phyloP scores from a whole-genome alignment of 306 rosid species.

The Trifolium subterraneum region DNA sequence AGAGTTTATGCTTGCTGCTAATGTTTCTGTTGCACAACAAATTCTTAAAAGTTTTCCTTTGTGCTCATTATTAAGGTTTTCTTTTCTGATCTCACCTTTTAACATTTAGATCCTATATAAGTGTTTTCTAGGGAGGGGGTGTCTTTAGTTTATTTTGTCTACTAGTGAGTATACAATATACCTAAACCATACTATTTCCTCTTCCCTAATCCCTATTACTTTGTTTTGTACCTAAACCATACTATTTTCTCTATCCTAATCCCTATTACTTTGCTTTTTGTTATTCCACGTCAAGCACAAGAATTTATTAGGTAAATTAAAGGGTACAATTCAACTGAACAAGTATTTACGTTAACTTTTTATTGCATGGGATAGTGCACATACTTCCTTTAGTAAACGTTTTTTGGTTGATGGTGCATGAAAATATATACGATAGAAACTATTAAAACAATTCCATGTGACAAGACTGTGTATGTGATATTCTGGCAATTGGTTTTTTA shows the following conservation, averaged over 20 bases:
- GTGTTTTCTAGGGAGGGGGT: conserved; percentile 10
- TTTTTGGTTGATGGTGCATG: background rate
- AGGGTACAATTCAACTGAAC: background rate
- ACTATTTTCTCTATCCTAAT: background rate
- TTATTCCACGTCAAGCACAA: conserved; percentile 5
- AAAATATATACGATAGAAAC: conserved; percentile 1
- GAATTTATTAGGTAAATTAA: background rate
- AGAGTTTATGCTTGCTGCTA: conserved; percentile 99
- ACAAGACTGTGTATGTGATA: conserved; percentile 34
- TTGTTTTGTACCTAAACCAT: conserved; percentile 9
- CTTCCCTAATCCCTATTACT: background rate
- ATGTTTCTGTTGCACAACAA: conserved; percentile 89
- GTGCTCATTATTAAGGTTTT: conserved; percentile 83
- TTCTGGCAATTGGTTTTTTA: conserved; percentile 31
- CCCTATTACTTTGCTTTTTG: background rate
- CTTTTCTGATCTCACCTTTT: conserved; percentile 30
- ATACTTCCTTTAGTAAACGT: background rate
- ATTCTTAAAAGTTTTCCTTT: conserved; percentile 76
- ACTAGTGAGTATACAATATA: conserved; percentile 1
- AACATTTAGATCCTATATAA: conserved; percentile 17
- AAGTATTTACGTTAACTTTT: background rate
- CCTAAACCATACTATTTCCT: conserved; percentile 5
- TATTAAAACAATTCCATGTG: conserved; percentile 17
- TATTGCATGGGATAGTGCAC: background rate
- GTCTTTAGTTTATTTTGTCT: background rate